Conservation (phyloP, 495 filamentous ascomycete species). For the Hypoxylon cercidicola region DNA sequence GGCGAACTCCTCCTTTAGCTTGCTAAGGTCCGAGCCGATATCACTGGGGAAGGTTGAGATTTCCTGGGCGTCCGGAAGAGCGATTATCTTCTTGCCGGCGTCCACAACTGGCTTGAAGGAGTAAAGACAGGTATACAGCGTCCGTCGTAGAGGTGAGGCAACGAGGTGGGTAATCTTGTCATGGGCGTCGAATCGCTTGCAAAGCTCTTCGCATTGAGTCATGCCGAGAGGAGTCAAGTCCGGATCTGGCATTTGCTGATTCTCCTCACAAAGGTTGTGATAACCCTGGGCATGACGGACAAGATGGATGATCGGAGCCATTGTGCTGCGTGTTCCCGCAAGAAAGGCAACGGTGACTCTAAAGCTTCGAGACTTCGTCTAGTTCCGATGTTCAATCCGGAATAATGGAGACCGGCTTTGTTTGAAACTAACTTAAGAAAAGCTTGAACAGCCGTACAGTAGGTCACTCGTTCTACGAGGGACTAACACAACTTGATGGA, state of each 20-base stretch:
- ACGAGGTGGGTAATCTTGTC: conserved; percentile 74
- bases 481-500: not conserved
- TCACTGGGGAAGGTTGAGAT: conserved; percentile 81
- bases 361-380: no score
- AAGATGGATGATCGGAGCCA: conserved; percentile 62
- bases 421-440: no score
- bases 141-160: conserved; percentile 85
- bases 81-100: conserved; percentile 63
- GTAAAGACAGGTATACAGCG: conserved; percentile 80
- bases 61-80: conserved; percentile 85
- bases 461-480: no score
- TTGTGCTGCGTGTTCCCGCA: conserved; percentile 13
- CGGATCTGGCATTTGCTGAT: conserved; percentile 80
- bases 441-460: no score
- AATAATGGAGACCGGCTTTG: no score
- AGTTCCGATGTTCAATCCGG: no score
- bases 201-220: conserved; percentile 75
- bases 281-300: conserved; percentile 70
- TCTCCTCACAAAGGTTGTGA: conserved; percentile 81
- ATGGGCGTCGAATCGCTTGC: conserved; percentile 70
- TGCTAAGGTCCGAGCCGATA: conserved; percentile 67
- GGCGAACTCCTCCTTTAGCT: conserved; percentile 69
- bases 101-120: conserved; percentile 66
- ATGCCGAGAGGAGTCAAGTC: conserved; percentile 80
- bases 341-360: no score